Base-by-base conservation (phyloP, 192 early-diverging fungal genomes). In the Coemansia sp. region DNA sequence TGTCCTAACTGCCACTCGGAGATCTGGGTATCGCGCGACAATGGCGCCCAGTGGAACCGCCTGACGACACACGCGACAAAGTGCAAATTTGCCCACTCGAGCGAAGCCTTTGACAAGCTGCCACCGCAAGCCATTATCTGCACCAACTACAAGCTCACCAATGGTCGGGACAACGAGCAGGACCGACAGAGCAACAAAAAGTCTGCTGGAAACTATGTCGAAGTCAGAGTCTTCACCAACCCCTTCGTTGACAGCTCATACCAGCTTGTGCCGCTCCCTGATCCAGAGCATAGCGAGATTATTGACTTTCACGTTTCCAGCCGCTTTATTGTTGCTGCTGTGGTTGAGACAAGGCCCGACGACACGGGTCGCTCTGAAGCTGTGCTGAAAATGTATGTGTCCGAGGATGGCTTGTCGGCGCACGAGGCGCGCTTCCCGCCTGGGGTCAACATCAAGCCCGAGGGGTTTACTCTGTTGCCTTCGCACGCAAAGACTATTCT, bases 381-480 rank as follows among this genome's bases (percentile, higher is more conserved):
- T 1, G 71, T 76, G 38, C 74, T 92, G 21, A 77, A 77, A 26
- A 65, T 99, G 15, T 67, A 70, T 33, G 87, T 91, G 6, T 90
- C 91, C 5, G 63, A 80, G 6, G 83, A 99, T 56, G 95, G 94
- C 2, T 47, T 62, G 4, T 78, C 75, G 2, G 91, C 91, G 74
- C 64, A 71, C 8, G 74, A 81, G 40, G 88, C 91, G 0, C 75
- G 82, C 41, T 97, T 94, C 81, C 96, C 96, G 18, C 92, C 93
- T 8, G 79, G 86, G 39, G 70, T 86, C 31, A 68, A 83, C 42
- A 68, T 94, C 43, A 78, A 86, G 17, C 79, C 86, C 23, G 81
- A 90, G 40, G 90, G 83, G 11, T 96, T 90, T 60, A 95, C 93
- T 6, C 78, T 97, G 10, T 54, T 99, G 33, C 90, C 91, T 51